Percentiles rank a stretch among this genome's conserved stretches.
Conservation (phyloP, 768 basidiomycete genomes). For the Baorangia bicolor region DNA sequence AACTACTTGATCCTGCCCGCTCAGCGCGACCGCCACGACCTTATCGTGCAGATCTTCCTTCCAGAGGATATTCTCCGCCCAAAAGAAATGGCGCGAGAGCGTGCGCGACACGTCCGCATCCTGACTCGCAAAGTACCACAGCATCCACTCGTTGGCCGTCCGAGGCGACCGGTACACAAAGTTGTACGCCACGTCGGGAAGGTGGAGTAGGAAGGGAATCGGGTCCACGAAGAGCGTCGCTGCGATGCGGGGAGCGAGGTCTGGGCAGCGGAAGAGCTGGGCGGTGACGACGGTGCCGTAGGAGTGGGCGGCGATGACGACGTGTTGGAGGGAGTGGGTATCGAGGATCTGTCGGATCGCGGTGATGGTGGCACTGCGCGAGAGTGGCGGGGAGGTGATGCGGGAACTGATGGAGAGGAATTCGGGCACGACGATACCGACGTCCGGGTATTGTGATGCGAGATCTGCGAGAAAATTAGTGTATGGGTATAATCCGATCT, state of each 20-base stretch:
- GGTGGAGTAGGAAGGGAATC: conserved; percentile 62
- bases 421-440: conserved; percentile 60
- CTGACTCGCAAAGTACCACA: conserved; percentile 67
- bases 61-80: conserved; percentile 62
- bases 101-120: conserved; percentile 63
- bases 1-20: conserved; percentile 44
- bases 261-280: conserved; percentile 47
- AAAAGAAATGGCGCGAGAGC: conserved; percentile 62
- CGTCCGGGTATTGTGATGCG: conserved; percentile 41
- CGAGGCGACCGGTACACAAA: conserved; percentile 60
- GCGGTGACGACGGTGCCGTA: conserved; percentile 61
- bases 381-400: conserved; percentile 53
- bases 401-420: conserved; percentile 59
- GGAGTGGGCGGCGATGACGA: conserved; percentile 56
- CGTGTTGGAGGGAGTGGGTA: conserved; percentile 36
- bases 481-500: conserved; percentile 68
- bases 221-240: conserved; percentile 59
- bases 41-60: conserved; percentile 47
- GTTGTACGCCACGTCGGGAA: conserved; percentile 61
- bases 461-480: conserved; percentile 49
- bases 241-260: conserved; percentile 36
- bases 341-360: conserved; percentile 47
- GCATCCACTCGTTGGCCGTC: conserved; percentile 58
- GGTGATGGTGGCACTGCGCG: conserved; percentile 39
- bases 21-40: conserved; percentile 36